Conservation (phyloP, 805 yeast species). For the Cyberlindnera xishuangbannaensis region DNA sequence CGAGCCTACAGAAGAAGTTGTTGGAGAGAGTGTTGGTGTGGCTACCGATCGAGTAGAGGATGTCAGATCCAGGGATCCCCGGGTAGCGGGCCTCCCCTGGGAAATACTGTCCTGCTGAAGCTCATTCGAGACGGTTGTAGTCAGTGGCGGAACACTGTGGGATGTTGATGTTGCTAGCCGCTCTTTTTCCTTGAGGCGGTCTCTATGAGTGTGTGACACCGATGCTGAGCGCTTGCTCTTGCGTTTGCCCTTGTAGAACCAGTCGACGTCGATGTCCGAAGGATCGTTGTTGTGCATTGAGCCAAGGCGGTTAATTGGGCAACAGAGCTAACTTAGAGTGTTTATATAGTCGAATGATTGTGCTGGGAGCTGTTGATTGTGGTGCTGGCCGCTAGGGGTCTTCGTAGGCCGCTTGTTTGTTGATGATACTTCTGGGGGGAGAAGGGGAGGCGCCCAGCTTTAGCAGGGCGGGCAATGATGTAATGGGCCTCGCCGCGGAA, state of each 20-base stretch:
- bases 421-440: too few species aligned
- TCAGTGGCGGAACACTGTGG: neutral
- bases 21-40: conserved; percentile 7
- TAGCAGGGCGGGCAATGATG: too few species aligned
- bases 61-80: neutral
- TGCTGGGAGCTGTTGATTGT: too few species aligned
- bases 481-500: too few species aligned
- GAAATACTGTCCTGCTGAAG: neutral
- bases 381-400: too few species aligned
- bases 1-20: conserved; percentile 11
- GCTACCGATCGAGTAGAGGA: conserved; percentile 1
- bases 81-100: conserved; percentile 1
- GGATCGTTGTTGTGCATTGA: conserved; percentile 12
- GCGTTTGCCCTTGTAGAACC: conserved; percentile 78
- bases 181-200: conserved; percentile 9
- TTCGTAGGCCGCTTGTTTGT: too few species aligned
- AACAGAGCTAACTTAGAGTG: too few species aligned
- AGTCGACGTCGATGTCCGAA: conserved; percentile 59
- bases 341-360: too few species aligned
- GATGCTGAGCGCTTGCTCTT: conserved; percentile 29
- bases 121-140: neutral
- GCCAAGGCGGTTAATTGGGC: too few species aligned
- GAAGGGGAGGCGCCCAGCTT: too few species aligned
- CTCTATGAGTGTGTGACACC: conserved; percentile 12
- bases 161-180: neutral